A percentile compares a stretch with the other conserved stretches of the same genome.
Conservation (phyloP, 2,329 filamentous ascomycete genomes). For the Ceratocystis papillata region DNA sequence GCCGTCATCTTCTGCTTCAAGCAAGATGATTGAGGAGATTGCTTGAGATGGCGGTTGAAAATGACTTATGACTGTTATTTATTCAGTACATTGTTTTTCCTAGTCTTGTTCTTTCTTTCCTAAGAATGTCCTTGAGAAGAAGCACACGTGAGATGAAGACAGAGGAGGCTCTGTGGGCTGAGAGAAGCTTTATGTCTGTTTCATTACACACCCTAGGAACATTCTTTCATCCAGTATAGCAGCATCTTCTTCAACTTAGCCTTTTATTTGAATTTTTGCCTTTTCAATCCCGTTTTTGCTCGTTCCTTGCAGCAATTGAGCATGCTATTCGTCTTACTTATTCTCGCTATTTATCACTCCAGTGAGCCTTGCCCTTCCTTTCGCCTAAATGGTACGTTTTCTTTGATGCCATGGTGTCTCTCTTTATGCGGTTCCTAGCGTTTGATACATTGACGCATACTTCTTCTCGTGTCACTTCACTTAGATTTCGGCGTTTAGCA, state of each 20-base stretch:
- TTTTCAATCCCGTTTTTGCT: neutral
- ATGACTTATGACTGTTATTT: neutral
- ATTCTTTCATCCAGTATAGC: neutral
- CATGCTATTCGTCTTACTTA: neutral
- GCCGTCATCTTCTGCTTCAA: conserved; percentile 25
- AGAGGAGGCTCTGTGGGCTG: neutral
- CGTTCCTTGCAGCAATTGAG: neutral
- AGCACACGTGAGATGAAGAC: neutral
- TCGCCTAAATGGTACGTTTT: neutral
- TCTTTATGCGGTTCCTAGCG: neutral
- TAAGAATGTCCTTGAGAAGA: neutral
- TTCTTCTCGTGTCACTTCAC: neutral
- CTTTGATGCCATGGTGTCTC: neutral
- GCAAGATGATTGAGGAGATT: conserved; percentile 47
- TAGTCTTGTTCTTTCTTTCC: neutral
- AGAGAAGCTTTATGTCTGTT: neutral
- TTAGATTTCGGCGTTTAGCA: too few relatives aligned
- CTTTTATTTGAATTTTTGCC: neutral
- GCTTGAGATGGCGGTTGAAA: conserved; percentile 28
- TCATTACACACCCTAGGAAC: neutral
- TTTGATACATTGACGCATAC: neutral
- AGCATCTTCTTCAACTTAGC: neutral
- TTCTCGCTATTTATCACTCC: neutral
- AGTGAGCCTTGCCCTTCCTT: neutral
- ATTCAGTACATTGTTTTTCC: neutral